A percentile compares a stretch with the other conserved stretches of the same genome.
phyloP scores from a whole-genome alignment of 306 rosid genomes.

The Medicago truncatula region DNA sequence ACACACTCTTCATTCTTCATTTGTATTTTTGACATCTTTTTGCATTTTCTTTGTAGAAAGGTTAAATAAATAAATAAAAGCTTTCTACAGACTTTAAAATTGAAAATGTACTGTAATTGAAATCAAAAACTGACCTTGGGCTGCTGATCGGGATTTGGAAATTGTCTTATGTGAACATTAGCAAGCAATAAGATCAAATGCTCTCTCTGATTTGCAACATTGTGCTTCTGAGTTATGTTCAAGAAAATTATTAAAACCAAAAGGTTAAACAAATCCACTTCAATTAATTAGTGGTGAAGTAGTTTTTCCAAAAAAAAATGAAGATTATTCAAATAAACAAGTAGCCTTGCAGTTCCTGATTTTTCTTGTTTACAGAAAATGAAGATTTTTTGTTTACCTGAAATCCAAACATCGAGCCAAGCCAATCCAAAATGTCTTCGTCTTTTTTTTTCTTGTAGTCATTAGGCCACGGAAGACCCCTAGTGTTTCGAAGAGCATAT shows the following conservation, averaged over 20 bases:
- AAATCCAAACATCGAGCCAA: slow-evolving; percentile 93
- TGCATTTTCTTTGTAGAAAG: slow-evolving; percentile 1
- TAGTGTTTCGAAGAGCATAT: slow-evolving; percentile 82
- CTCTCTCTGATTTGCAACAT: slow-evolving; percentile 97
- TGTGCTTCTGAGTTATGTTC: slow-evolving; percentile 73
- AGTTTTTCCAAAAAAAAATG: neutral
- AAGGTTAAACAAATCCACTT: slow-evolving; percentile 5
- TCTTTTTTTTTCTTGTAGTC: slow-evolving; percentile 88
- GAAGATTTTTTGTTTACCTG: slow-evolving; percentile 60
- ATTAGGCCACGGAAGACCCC: slow-evolving; percentile 97
- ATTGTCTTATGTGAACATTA: slow-evolving; percentile 93
- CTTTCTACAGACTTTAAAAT: neutral
- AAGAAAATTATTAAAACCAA: slow-evolving; percentile 31
- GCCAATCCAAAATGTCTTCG: slow-evolving; percentile 98
- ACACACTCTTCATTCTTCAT: neutral
- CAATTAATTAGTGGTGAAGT: neutral
- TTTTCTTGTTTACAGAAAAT: too few species aligned
- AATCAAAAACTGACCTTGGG: slow-evolving; percentile 74
- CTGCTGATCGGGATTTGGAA: slow-evolving; percentile 97
- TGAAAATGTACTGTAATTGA: slow-evolving; percentile 20
- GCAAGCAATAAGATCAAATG: slow-evolving; percentile 93
- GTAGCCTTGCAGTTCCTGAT: neutral
- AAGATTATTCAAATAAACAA: slow-evolving; percentile 22
- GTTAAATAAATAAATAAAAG: slow-evolving; percentile 3
- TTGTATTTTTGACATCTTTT: neutral